A percentile compares a stretch with the other conserved stretches of the same genome.
Conservation (phyloP, 805 yeast genomes). For the Wickerhamiella hasegawae region DNA sequence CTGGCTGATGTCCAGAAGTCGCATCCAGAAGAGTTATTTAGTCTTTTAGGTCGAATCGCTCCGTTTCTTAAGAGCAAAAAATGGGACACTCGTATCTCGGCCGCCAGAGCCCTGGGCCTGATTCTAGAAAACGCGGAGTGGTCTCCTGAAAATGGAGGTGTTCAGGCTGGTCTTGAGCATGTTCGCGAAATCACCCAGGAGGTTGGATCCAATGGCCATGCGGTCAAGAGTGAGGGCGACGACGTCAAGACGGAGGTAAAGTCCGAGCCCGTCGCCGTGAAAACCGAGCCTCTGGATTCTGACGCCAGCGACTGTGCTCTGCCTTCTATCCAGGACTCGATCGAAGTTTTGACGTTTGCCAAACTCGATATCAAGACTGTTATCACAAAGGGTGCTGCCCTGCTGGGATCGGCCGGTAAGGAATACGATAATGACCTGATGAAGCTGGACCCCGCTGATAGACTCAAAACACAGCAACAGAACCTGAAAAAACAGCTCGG, state of each 20-base stretch:
- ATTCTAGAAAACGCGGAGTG: conserved; percentile 69
- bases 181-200: conserved; percentile 4
- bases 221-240: conserved; percentile 6
- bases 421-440: conserved; percentile 26
- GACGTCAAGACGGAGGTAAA: conserved; percentile 14
- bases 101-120: conserved; percentile 90
- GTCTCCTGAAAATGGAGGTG: conserved; percentile 49
- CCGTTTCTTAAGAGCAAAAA: conserved; percentile 69
- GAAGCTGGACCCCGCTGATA: conserved; percentile 29
- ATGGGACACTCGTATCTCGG: conserved; percentile 95
- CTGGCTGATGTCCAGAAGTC: conserved; percentile 83
- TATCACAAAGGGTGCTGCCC: conserved; percentile 27
- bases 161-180: not conserved
- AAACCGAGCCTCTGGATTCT: conserved; percentile 12
- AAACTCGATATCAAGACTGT: conserved; percentile 24
- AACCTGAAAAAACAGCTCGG: conserved; percentile 30
- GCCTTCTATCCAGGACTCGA: too few relatives aligned
- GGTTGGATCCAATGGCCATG: conserved; percentile 5
- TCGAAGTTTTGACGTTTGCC: conserved; percentile 19
- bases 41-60: conserved; percentile 71
- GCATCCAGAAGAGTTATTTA: conserved; percentile 84
- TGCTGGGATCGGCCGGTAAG: conserved; percentile 49
- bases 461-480: conserved; percentile 35
- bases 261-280: conserved; percentile 16
- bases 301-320: not conserved